A percentile compares a stretch with the other conserved stretches of the same genome.
Evolutionary conservation across 176 grass and related monocot genomes (phyloP).

Genomic region (Hordeum marinum): DNA sequence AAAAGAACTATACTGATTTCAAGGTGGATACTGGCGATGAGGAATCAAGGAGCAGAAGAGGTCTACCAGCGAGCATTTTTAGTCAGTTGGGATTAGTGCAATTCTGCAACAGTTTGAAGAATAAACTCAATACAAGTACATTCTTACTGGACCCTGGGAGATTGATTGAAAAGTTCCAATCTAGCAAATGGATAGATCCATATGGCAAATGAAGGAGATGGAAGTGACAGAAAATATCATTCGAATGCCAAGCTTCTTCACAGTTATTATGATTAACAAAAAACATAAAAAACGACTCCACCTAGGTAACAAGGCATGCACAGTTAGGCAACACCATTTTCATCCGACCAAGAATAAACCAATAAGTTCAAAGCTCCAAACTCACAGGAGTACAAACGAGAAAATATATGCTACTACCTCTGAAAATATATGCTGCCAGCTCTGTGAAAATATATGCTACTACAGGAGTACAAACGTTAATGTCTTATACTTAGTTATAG

Average conservation of each 20-base stretch:
- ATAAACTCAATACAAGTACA: not conserved
- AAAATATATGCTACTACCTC: too few relatives aligned
- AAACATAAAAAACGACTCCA: not conserved
- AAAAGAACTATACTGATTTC: not conserved
- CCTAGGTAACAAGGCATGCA: not conserved
- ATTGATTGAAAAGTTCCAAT: not conserved
- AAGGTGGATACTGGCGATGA: not conserved
- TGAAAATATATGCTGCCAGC: too few relatives aligned
- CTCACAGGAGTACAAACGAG: not conserved
- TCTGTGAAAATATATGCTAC: too few relatives aligned
- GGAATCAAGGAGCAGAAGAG: not conserved
- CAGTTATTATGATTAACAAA: not conserved
- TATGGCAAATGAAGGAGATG: not conserved
- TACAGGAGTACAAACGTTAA: too few relatives aligned
- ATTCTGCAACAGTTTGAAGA: slow-evolving; percentile 1
- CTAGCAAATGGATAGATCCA: not conserved
- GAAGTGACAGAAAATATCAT: slow-evolving; percentile 7
- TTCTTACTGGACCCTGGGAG: not conserved
- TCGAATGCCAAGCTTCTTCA: not conserved
- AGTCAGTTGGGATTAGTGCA: not conserved
- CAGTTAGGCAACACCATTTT: not conserved
- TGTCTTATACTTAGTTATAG: too few relatives aligned
- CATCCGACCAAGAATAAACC: not conserved
- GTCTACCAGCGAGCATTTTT: not conserved
- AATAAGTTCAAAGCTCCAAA: not conserved